Evolutionary conservation across 768 basidiomycete species (phyloP), one percentile per base, ranked within the genome.

Genomic region (Suillus paluster): DNA sequence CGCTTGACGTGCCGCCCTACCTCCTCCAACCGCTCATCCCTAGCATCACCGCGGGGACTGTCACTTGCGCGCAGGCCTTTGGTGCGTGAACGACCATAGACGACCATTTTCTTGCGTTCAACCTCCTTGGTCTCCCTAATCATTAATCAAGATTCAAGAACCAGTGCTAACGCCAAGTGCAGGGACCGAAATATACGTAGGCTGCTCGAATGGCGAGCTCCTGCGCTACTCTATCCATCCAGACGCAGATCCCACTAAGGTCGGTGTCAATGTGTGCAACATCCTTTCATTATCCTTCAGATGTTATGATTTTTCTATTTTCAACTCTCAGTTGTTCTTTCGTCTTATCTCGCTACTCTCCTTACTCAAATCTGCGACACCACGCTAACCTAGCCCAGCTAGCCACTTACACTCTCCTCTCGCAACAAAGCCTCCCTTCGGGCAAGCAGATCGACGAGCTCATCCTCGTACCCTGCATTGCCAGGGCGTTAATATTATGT

Each of bases 101-200:
- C 19, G 10, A 50, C 49, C 30, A 50, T 58, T 23, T 62, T 39
- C 48, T 62, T 52, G 36, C 15, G 46, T 60, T 64, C n/a, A n/a
- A n/a, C 61, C n/a, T 58, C 54, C 48, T 15, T 44, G 44, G 45
- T 57, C 39, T 66, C 45, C 55, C 49, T 65, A 5, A 8, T 60
- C n/a, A 64, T 52, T 59, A 5, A 30, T 39, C 49, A 65, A 5
- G 12, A 64, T 62, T 60, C 59, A 57, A 56, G 21, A 21, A 34
- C 3, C 15, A 23, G 52, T 23, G 11, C 36, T 55, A 25, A 55
- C 23, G n/a, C 25, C 41, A 42, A 33, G 12, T 42, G 19, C 57
- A 93, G 92, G 89, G 36, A 87, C 88, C 45, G 95, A 97, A 69
- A 84, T 97, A 27, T 96, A 95, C 66, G 84, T 94, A 14, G 95